A percentile compares a stretch with the other conserved stretches of the same genome.
phyloP scores from a whole-genome alignment of 129 eudicot species.

The Glebionis coronaria region DNA sequence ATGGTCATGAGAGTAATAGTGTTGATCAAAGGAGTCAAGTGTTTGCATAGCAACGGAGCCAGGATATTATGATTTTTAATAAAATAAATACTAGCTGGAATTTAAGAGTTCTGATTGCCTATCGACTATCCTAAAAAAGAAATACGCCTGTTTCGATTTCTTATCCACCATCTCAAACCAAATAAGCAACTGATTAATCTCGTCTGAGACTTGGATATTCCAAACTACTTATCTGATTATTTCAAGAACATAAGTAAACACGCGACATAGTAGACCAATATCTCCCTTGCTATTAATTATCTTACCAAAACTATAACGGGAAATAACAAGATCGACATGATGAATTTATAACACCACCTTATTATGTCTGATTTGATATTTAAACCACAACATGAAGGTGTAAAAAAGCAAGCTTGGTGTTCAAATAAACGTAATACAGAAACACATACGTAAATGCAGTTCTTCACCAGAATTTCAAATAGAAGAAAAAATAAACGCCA shows the following conservation, averaged over 20 bases:
- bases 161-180: too few relatives aligned
- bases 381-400: not conserved
- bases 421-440: not conserved
- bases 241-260: too few relatives aligned
- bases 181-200: too few relatives aligned
- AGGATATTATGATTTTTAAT: too few relatives aligned
- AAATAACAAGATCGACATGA: not conserved
- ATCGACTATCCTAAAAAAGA: too few relatives aligned
- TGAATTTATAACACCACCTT: not conserved
- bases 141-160: too few relatives aligned
- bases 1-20: conserved; percentile 26
- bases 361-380: conserved; percentile 4
- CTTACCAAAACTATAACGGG: not conserved
- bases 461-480: not conserved
- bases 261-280: too few relatives aligned
- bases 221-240: too few relatives aligned
- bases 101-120: too few relatives aligned
- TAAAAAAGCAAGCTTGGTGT: conserved; percentile 3
- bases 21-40: conserved; percentile 36
- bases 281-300: not conserved
- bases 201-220: too few relatives aligned
- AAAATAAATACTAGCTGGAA: too few relatives aligned
- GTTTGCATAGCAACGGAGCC: conserved; percentile 39
- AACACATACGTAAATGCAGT: not conserved
- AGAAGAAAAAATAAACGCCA: not conserved